Evolutionary conservation across 2,329 filamentous ascomycete species (phyloP).

Genomic region (Colletotrichum eleusines): DNA sequence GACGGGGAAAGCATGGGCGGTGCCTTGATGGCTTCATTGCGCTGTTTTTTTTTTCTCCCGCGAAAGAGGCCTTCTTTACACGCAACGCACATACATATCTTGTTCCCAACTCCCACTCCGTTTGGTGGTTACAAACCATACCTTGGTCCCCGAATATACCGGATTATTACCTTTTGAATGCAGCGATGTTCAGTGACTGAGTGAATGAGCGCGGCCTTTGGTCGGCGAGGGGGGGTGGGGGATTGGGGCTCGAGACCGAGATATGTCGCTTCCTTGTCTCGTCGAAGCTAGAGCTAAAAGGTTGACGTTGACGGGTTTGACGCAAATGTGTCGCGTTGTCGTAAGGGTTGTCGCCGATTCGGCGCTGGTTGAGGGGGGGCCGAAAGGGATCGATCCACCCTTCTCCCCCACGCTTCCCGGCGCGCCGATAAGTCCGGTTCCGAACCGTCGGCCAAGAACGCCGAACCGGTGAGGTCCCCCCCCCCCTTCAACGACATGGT

Average conservation of each 20-base stretch:
- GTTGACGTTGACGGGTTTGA: neutral
- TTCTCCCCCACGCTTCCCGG: no score
- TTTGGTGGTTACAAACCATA: constrained; percentile 15
- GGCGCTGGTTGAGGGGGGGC: neutral
- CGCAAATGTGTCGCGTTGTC: neutral
- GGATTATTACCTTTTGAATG: constrained; percentile 25
- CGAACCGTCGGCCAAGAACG: neutral
- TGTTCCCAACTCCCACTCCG: constrained; percentile 30
- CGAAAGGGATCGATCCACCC: neutral
- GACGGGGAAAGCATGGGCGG: constrained; percentile 33
- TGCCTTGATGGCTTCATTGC: constrained; percentile 36
- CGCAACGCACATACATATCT: constrained; percentile 12
- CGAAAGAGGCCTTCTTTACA: constrained; percentile 21
- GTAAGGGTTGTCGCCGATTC: constrained; percentile 3
- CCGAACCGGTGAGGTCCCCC: neutral
- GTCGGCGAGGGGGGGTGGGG: neutral
- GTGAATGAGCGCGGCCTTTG: neutral
- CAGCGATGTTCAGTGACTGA: neutral
- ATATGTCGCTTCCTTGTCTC: neutral
- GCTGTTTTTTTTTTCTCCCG: constrained; percentile 11
- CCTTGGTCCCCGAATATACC: constrained; percentile 37
- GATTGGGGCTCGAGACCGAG: neutral
- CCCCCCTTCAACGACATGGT: neutral
- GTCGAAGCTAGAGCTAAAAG: no score
- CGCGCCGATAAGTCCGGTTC: neutral